phyloP scores from a whole-genome alignment of 768 basidiomycete species.

The Mycena latifolia region DNA sequence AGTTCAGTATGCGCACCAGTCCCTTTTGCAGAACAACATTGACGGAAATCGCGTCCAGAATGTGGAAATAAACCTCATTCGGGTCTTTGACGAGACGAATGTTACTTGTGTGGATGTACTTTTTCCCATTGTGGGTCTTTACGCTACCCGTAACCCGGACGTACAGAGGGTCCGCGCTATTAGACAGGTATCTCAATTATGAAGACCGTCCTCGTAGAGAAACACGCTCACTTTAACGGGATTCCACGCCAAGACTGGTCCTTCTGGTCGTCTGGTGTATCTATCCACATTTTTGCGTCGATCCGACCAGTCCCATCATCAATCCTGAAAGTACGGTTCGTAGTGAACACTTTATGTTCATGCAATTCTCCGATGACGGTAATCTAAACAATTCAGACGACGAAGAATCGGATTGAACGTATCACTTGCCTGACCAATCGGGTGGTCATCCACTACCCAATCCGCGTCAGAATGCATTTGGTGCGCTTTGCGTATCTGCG shows the following conservation, averaged over 20 bases:
- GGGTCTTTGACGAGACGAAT: constrained; percentile 77
- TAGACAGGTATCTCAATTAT: background rate
- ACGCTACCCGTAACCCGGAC: constrained; percentile 86
- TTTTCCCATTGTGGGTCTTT: constrained; percentile 85
- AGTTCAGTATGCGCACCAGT: constrained; percentile 56
- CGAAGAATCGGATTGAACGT: constrained; percentile 4
- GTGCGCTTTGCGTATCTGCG: constrained; percentile 79
- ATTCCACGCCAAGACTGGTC: constrained; percentile 62
- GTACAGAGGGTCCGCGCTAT: constrained; percentile 56
- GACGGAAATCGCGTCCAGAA: constrained; percentile 79
- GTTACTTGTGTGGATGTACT: constrained; percentile 84
- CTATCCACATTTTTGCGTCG: constrained; percentile 88
- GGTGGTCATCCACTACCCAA: constrained; percentile 84
- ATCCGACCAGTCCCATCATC: constrained; percentile 90
- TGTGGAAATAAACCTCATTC: constrained; percentile 87
- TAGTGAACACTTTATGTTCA: constrained; percentile 76
- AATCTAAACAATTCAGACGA: constrained; percentile 58
- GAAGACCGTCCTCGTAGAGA: background rate
- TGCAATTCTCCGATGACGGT: constrained; percentile 82
- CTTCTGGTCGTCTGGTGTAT: constrained; percentile 70
- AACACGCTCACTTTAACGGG: constrained; percentile 42
- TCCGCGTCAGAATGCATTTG: constrained; percentile 92
- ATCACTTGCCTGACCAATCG: constrained; percentile 79
- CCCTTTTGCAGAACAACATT: constrained; percentile 77
- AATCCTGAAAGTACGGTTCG: constrained; percentile 83